Percentiles rank a stretch among this genome's conserved stretches.
These are phyloP conservation scores for Agaricus sinodeliciosus DNA, from an alignment of 768 basidiomycete species.

Conservation along the genomic window DNA sequence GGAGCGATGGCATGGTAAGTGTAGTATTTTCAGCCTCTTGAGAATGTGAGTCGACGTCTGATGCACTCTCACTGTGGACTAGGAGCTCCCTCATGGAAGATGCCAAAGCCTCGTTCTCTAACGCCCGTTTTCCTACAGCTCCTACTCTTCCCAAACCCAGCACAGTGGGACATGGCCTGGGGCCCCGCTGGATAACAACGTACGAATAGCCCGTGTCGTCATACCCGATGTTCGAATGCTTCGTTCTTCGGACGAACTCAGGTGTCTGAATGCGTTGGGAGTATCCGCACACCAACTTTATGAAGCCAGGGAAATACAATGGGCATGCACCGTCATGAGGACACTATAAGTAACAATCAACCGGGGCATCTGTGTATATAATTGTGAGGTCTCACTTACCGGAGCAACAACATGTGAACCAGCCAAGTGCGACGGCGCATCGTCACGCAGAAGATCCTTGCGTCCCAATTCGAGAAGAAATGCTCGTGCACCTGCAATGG, in stretches of 20 bases:
- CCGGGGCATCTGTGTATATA: conserved; percentile 2
- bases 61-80: conserved; percentile 28
- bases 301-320: conserved; percentile 49
- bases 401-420: conserved; percentile 88
- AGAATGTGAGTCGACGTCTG: conserved; percentile 6
- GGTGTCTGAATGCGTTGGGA: conserved; percentile 86
- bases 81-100: conserved; percentile 32
- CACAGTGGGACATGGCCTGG: conserved; percentile 42
- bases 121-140: conserved; percentile 40
- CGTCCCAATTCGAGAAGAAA: conserved; percentile 59
- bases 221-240: conserved; percentile 78
- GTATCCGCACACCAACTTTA: conserved; percentile 68
- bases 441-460: conserved; percentile 42
- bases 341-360: conserved; percentile 42
- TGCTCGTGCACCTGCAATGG: conserved; percentile 73
- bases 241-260: conserved; percentile 77
- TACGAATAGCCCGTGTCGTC: conserved; percentile 90
- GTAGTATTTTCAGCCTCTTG: conserved; percentile 3
- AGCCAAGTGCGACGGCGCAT: conserved; percentile 23
- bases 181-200: conserved; percentile 77
- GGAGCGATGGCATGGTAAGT: neutral
- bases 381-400: conserved; percentile 33
- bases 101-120: conserved; percentile 26
- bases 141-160: conserved; percentile 46
- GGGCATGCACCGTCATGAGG: conserved; percentile 89